Conservation (phyloP, 306 rosid genomes). For the Fragaria iinumae region DNA sequence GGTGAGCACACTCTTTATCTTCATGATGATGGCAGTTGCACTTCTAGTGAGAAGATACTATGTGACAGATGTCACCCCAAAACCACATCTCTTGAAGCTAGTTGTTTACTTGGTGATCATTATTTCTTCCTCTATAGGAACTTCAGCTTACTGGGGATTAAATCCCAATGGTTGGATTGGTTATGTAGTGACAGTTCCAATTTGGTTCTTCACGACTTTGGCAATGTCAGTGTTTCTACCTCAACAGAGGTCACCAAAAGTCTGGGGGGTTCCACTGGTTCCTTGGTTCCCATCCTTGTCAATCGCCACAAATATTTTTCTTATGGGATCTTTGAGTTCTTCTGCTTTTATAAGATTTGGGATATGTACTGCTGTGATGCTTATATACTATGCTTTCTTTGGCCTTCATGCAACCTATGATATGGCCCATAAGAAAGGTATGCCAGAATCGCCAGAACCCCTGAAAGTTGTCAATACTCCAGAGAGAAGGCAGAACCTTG, state of each 20-base stretch:
- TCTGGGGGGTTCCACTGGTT: conserved; percentile 86
- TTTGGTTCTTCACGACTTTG: conserved; percentile 65
- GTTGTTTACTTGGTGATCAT: conserved; percentile 47
- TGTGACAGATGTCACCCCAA: conserved; percentile 53
- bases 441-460: conserved; percentile 21
- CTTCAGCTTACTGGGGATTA: conserved; percentile 65
- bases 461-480: conserved; percentile 25
- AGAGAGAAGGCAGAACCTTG: conserved; percentile 38
- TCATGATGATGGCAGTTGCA: conserved; percentile 70
- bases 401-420: conserved; percentile 86
- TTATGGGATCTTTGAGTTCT: conserved; percentile 61
- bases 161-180: conserved; percentile 63
- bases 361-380: conserved; percentile 56
- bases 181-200: conserved; percentile 46
- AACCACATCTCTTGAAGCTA: conserved; percentile 41
- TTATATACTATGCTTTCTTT: conserved; percentile 59
- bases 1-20: conserved; percentile 67
- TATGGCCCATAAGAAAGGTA: conserved; percentile 56
- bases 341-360: conserved; percentile 66
- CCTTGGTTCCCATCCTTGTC: conserved; percentile 86
- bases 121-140: conserved; percentile 65
- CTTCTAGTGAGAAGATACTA: conserved; percentile 81
- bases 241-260: conserved; percentile 59
- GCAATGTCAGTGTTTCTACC: conserved; percentile 49
- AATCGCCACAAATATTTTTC: conserved; percentile 64